Evolutionary conservation across 345 rosid species (phyloP).

Genomic region (Aquilaria malaccensis): DNA sequence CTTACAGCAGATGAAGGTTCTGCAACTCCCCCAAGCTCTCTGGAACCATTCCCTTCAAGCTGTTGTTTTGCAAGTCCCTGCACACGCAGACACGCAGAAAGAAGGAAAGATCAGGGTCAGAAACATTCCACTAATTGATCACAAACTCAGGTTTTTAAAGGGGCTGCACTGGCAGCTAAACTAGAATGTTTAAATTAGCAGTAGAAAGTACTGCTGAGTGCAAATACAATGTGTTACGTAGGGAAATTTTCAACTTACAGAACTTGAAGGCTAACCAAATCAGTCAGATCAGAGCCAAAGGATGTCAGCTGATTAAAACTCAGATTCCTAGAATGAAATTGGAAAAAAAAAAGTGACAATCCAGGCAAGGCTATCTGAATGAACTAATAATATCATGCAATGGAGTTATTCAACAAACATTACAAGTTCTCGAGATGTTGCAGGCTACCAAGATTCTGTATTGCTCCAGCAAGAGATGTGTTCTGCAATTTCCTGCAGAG

Average conservation of each 20-base stretch:
- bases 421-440: conserved; percentile 74
- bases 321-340: conserved; percentile 53
- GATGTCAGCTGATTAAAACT: conserved; percentile 73
- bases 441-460: conserved; percentile 74
- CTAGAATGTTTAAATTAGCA: no score
- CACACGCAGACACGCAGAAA: neutral
- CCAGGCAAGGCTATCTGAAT: conserved; percentile 1
- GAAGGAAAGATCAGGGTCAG: conserved; percentile 3
- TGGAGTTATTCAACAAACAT: conserved; percentile 13
- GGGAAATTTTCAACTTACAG: conserved; percentile 47
- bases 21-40: conserved; percentile 62
- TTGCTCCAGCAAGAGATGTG: conserved; percentile 77
- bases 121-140: neutral
- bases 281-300: conserved; percentile 59
- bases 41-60: conserved; percentile 66
- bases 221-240: no score
- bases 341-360: neutral
- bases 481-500: conserved; percentile 77
- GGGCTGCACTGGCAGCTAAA: no score
- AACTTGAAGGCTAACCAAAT: conserved; percentile 59
- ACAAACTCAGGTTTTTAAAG: neutral
- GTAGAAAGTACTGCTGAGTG: no score
- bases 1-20: conserved; percentile 75
- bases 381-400: neutral
- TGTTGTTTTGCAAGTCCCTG: conserved; percentile 88